phyloP scores from a whole-genome alignment of 306 rosid genomes.

The Medicago truncatula region DNA sequence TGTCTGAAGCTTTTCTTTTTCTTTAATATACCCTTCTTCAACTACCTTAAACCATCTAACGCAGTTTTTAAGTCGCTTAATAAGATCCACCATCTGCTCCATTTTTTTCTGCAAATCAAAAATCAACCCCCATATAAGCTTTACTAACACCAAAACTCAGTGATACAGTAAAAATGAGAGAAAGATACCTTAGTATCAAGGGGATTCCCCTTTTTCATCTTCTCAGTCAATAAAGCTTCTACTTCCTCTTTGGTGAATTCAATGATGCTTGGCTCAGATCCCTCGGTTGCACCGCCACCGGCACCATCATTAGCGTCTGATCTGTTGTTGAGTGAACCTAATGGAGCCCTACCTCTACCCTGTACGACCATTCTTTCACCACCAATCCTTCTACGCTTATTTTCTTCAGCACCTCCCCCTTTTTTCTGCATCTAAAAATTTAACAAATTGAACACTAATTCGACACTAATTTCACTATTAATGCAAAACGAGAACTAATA shows the following conservation, averaged over 20 bases:
- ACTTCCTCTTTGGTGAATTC: slow-evolving; percentile 84
- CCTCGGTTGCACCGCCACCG: slow-evolving; percentile 47
- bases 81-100: slow-evolving; percentile 63
- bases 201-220: slow-evolving; percentile 58
- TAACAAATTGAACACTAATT: background rate
- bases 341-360: slow-evolving; percentile 54
- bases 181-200: slow-evolving; percentile 71
- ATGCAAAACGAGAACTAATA: background rate
- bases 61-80: slow-evolving; percentile 73
- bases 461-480: background rate
- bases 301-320: slow-evolving; percentile 40
- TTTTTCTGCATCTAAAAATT: slow-evolving; percentile 56
- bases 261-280: slow-evolving; percentile 48
- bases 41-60: slow-evolving; percentile 66
- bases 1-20: slow-evolving; percentile 68
- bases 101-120: slow-evolving; percentile 59
- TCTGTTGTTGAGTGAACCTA: slow-evolving; percentile 50
- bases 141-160: background rate
- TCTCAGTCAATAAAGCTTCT: slow-evolving; percentile 70
- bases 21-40: slow-evolving; percentile 62
- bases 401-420: slow-evolving; percentile 53
- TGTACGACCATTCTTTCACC: slow-evolving; percentile 53
- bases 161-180: background rate
- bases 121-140: background rate
- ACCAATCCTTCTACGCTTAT: slow-evolving; percentile 81